A percentile compares a stretch with the other conserved stretches of the same genome.
Evolutionary conservation across 768 basidiomycete species (phyloP).

Genomic region (Tubosaeta sp.): DNA sequence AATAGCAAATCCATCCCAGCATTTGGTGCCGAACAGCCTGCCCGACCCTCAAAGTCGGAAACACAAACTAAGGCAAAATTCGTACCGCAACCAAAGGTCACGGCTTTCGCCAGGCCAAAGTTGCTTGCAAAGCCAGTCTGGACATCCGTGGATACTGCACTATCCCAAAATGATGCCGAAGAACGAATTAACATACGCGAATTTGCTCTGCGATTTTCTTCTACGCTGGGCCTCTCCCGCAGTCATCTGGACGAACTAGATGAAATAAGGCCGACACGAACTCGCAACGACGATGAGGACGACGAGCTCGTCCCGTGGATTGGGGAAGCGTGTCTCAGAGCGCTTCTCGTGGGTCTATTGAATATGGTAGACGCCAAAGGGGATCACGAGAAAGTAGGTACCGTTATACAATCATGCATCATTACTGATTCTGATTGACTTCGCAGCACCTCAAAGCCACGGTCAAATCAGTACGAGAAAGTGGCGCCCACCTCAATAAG

Average conservation of each 20-base stretch:
- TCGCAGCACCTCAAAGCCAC: constrained; percentile 30
- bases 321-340: constrained; percentile 59
- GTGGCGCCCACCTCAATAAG: constrained; percentile 55
- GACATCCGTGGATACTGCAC: constrained; percentile 42
- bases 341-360: constrained; percentile 60
- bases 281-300: constrained; percentile 37
- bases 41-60: constrained; percentile 8
- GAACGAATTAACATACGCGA: constrained; percentile 70
- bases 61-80: constrained; percentile 14
- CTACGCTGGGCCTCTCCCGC: constrained; percentile 45
- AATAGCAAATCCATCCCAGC: constrained; percentile 9
- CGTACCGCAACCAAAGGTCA: constrained; percentile 20
- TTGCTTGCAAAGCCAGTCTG: constrained; percentile 48
- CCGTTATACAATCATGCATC: neutral
- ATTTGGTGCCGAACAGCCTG: constrained; percentile 4
- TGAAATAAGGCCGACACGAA: constrained; percentile 36
- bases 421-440: neutral
- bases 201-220: constrained; percentile 62
- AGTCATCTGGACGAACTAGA: constrained; percentile 64
- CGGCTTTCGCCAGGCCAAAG: constrained; percentile 31
- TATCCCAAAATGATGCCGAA: constrained; percentile 47
- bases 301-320: constrained; percentile 50
- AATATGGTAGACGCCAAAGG: constrained; percentile 46
- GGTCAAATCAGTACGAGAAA: constrained; percentile 47
- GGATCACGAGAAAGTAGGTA: constrained; percentile 32